phyloP scores from a whole-genome alignment of 208 protist species.

The Acanthamoeba royreba region DNA sequence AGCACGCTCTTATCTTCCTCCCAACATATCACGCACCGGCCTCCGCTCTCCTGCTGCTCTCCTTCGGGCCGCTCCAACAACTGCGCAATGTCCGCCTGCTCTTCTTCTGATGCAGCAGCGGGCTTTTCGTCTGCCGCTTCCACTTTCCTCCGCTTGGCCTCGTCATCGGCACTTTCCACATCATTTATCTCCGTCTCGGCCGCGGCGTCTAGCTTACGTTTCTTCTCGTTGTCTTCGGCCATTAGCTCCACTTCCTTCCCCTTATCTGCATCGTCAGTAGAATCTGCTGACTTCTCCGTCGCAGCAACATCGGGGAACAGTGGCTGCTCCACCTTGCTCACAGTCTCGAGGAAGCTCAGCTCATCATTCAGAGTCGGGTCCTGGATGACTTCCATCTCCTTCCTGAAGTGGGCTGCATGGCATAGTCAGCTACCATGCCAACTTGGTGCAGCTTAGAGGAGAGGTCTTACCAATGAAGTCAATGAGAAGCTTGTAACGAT shows the following conservation, averaged over 20 bases:
- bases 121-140: not conserved
- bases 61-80: not conserved
- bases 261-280: not conserved
- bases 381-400: constrained; percentile 13
- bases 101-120: not conserved
- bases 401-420: not conserved
- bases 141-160: not conserved
- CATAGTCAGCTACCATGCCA: not conserved
- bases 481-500: not conserved
- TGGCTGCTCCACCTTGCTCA: not conserved
- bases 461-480: constrained; percentile 19
- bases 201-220: not conserved
- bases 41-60: not conserved
- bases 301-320: not conserved
- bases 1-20: not conserved
- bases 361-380: not conserved
- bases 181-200: not conserved
- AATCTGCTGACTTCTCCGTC: not conserved
- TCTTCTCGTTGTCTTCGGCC: not conserved
- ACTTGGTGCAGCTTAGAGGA: not conserved
- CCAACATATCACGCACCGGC: constrained; percentile 11
- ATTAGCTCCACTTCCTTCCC: not conserved
- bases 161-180: not conserved
- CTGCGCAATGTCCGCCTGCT: not conserved
- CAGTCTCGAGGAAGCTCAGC: not conserved